Conservation (phyloP, 2,329 filamentous ascomycete genomes). For the Thelonectria discophora region DNA sequence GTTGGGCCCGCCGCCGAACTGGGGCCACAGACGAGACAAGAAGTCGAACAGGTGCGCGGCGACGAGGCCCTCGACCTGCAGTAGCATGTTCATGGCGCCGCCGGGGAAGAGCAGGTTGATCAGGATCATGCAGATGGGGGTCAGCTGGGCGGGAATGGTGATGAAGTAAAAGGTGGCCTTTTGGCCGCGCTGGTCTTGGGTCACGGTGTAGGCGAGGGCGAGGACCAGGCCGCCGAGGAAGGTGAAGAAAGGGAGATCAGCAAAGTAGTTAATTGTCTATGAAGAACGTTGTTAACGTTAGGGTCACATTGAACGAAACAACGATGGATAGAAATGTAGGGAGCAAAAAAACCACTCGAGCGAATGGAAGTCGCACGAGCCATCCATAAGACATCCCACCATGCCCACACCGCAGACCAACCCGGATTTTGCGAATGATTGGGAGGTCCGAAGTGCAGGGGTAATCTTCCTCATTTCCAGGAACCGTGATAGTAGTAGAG, state of each 20-base stretch:
- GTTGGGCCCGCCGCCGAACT: conserved; percentile 85
- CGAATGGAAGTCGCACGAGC: conserved; percentile 69
- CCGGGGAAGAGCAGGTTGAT: conserved; percentile 73
- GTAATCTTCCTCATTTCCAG: conserved; percentile 85
- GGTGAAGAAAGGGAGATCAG: conserved; percentile 48
- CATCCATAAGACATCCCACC: conserved; percentile 80
- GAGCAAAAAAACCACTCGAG: conserved; percentile 67
- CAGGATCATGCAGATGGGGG: conserved; percentile 82
- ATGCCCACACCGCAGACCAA: conserved; percentile 73
- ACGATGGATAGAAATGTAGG: conserved; percentile 62
- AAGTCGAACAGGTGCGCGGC: conserved; percentile 94
- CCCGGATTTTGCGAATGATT: conserved; percentile 74
- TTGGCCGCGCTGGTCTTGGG: conserved; percentile 82
- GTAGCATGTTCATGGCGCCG: conserved; percentile 64
- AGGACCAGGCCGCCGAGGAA: conserved; percentile 75
- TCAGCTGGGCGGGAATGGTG: conserved; percentile 80
- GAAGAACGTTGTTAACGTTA: conserved; percentile 39
- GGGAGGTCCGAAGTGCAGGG: conserved; percentile 69
- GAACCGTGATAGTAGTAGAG: conserved; percentile 80
- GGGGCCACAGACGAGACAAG: conserved; percentile 84
- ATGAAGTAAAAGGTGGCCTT: conserved; percentile 84
- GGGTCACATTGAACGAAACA: conserved; percentile 18
- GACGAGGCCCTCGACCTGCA: conserved; percentile 80
- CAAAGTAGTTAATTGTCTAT: conserved; percentile 46
- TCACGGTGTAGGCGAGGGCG: conserved; percentile 83